Evolutionary conservation across 208 protist genomes (phyloP), one percentile per base, ranked within the genome.

Genomic region (Wallacemonas sp.): DNA sequence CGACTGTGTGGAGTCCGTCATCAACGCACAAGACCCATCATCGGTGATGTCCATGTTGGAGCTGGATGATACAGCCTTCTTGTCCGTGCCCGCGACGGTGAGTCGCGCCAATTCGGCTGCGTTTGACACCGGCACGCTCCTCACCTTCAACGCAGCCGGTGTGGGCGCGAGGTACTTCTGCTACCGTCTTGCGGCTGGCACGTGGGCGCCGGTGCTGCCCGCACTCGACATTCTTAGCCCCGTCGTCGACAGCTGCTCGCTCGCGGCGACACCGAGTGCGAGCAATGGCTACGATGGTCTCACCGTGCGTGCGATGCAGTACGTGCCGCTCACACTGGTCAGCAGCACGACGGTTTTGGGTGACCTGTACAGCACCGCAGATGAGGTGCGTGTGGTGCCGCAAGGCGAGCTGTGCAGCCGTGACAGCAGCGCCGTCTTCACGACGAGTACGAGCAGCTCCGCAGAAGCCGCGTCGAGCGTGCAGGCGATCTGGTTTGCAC

Each of bases 261-360:
- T 74, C 38, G 54, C 24, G 22, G 53, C 54, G 14, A 26, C 68
- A 19, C 21, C 72, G 51, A 87, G 79, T 61, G 41, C 76, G 1
- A 28, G 15, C 51, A 82, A 86, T 69, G 65, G 69, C 39, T 75
- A 66, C 59, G 59, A 71, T 55, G 62, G 56, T n/a, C 63, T 36
- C 27, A 19, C 59, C 17, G 56, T 76, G 9, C 78, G 91, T 17
- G 91, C 91, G 1, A 89, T 94, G 86, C 88, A 91, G 73, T 96
- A 93, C 74, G 72, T 91, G 44, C 72, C 58, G 11, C 77, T 76
- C 1, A 74, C 58, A n/a, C 72, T 96, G 62, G 19, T 77, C 22
- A 75, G 82, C 38, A 72, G 82, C 39, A 68, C 63, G 12, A 30
- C 30, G 4, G 51, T 49, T 1, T 69, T 80, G 15, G 54, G 39